These are phyloP conservation scores for Aspergillus sp. DNA, from an alignment of 2,329 filamentous ascomycete genomes.

Conservation along the genomic window DNA sequence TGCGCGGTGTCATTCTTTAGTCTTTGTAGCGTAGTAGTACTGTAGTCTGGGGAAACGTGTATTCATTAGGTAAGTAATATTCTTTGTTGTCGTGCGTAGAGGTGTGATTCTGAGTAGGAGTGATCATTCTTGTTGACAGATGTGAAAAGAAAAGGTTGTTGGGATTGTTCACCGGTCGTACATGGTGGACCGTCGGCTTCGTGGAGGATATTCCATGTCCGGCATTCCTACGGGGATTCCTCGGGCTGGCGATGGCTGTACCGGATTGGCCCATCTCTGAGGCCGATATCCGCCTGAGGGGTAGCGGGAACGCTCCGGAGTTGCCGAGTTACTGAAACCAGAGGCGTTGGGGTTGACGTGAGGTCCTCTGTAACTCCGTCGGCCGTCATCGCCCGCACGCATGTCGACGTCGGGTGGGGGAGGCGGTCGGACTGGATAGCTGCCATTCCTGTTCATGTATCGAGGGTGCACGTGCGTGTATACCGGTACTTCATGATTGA, in stretches of 20 bases:
- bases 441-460: slow-evolving; percentile 16
- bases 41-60: too few relatives aligned
- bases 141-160: too few relatives aligned
- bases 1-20: too few relatives aligned
- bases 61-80: too few relatives aligned
- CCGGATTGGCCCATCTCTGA: slow-evolving; percentile 12
- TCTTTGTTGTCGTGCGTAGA: too few relatives aligned
- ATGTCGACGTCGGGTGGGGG: slow-evolving; percentile 27
- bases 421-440: slow-evolving; percentile 24
- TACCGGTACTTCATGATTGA: slow-evolving; percentile 13
- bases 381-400: slow-evolving; percentile 25
- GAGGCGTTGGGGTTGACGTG: slow-evolving; percentile 12
- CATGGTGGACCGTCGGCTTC: slow-evolving; percentile 16
- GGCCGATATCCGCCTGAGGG: background rate
- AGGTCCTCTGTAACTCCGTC: slow-evolving; percentile 27
- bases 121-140: too few relatives aligned
- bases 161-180: slow-evolving; percentile 16
- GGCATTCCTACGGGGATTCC: slow-evolving; percentile 1
- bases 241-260: background rate
- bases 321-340: slow-evolving; percentile 4
- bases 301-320: slow-evolving; percentile 9
- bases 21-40: too few relatives aligned
- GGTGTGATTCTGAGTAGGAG: too few relatives aligned
- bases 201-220: slow-evolving; percentile 13
- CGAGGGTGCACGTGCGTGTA: slow-evolving; percentile 19